Conservation (phyloP, 192 early-diverging fungal species). For the Coemansia sp. region DNA sequence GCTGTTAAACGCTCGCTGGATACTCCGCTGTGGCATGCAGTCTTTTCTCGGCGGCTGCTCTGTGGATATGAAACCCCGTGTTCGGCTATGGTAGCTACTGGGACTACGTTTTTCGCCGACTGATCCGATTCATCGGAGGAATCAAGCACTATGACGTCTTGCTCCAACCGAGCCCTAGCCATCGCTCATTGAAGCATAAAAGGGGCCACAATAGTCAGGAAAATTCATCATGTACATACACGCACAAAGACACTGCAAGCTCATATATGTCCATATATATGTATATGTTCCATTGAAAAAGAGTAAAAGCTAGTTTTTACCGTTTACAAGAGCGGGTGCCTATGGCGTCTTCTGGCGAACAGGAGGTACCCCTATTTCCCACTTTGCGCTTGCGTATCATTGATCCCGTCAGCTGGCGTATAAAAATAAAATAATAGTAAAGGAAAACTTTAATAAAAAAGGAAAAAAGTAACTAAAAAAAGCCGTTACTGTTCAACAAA, state of each 20-base stretch:
- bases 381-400: constrained; percentile 6
- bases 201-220: too few species aligned
- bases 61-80: constrained; percentile 6
- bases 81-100: neutral
- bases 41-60: neutral
- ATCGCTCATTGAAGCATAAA: neutral
- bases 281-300: too few species aligned
- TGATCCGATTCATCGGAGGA: constrained; percentile 7
- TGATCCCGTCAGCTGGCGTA: neutral
- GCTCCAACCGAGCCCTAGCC: neutral
- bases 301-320: too few species aligned
- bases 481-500: too few species aligned
- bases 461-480: neutral
- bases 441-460: neutral
- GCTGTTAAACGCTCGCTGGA: too few species aligned
- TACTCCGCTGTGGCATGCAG: constrained; percentile 3
- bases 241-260: too few species aligned
- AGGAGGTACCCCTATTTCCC: neutral
- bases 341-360: neutral
- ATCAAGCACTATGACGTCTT: constrained; percentile 1
- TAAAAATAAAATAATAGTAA: neutral
- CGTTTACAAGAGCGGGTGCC: neutral
- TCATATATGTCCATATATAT: too few species aligned
- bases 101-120: neutral
- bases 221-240: too few species aligned